Evolutionary conservation across 768 basidiomycete species (phyloP).

Genomic region (Erythrobasidium yunnanense): DNA sequence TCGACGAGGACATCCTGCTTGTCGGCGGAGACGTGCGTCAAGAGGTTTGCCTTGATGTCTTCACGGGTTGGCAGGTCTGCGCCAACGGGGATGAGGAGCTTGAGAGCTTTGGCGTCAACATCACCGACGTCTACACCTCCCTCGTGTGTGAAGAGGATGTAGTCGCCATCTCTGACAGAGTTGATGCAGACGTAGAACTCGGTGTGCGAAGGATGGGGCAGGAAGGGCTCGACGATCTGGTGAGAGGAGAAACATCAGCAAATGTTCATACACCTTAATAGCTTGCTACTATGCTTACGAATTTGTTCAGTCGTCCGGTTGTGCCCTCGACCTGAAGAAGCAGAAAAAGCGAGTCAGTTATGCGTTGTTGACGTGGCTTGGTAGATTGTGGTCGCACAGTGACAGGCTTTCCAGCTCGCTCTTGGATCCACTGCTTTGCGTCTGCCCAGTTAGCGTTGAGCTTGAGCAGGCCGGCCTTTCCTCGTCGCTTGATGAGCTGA

Average conservation of each 20-base stretch:
- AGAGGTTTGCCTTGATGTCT: constrained; percentile 60
- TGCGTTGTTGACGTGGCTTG: background rate
- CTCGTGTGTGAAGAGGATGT: constrained; percentile 96
- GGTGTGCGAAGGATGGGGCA: constrained; percentile 81
- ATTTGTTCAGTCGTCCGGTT: constrained; percentile 89
- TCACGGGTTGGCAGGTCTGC: constrained; percentile 72
- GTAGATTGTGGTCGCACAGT: constrained; percentile 7
- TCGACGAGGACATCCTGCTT: constrained; percentile 88
- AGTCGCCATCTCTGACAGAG: constrained; percentile 84
- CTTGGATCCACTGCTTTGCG: constrained; percentile 73
- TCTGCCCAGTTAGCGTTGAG: constrained; percentile 88
- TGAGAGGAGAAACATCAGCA: background rate
- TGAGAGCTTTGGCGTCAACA: constrained; percentile 91
- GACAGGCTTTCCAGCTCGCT: constrained; percentile 44
- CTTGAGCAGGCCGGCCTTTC: constrained; percentile 88
- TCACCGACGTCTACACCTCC: constrained; percentile 98
- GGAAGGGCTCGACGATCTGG: constrained; percentile 88
- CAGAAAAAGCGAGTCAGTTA: background rate
- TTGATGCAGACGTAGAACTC: constrained; percentile 99
- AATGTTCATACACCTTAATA: background rate
- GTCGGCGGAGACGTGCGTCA: constrained; percentile 66
- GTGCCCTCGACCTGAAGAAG: constrained; percentile 65
- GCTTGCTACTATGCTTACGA: constrained; percentile 41
- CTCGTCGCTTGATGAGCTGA: constrained; percentile 98
- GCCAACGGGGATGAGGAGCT: constrained; percentile 66